Base-by-base conservation (phyloP, 768 basidiomycete species). In the Phaeotremella fagi region DNA sequence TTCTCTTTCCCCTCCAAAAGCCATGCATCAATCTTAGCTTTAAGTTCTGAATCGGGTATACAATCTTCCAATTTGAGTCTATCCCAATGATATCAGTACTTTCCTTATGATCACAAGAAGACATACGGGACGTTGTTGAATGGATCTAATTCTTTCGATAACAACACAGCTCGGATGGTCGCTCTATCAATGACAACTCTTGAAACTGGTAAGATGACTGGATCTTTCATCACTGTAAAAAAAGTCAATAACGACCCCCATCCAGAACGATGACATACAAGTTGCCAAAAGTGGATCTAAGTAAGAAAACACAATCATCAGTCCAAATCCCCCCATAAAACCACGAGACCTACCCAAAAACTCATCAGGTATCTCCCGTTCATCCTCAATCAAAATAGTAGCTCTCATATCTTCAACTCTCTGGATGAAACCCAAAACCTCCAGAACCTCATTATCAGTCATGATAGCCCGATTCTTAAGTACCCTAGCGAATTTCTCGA, bases 281-380 rank as follows among this genome's bases (percentile, higher is more conserved):
- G 61, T 54, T n/a, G 50, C 26, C 16, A 56, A 18, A 16, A 45
- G 45, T 14, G 53, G 41, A 33, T 57, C 61, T 41, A 35, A 33
- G 46, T 51, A 16, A 35, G 3, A 28, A 16, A 28, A 24, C 1
- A 42, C 42, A 45, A 29, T n/a, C 47, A 25, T 54, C 28, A 46
- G 11, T 57, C 41, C 20, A 24, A 25, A 31, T 11, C 15, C 24
- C 41, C 35, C 12, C 47, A 41, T 16, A 2, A 22, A 41, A 12
- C 38, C 7, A 41, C 7, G 38, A 12, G 12, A 66, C 84, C 46
- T 64, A 90, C 91, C 92, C 45, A 91, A 74, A 80, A 86, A 98
- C 71, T 99, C 94, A 37, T 99, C 95, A 0, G 95, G 95, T 46
- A 92, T 76, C 18, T 98, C 95, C 20, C 95, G 88, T 67, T 95